Base-by-base conservation (phyloP, 179 eudicot genomes). In the Pouteria campechiana region DNA sequence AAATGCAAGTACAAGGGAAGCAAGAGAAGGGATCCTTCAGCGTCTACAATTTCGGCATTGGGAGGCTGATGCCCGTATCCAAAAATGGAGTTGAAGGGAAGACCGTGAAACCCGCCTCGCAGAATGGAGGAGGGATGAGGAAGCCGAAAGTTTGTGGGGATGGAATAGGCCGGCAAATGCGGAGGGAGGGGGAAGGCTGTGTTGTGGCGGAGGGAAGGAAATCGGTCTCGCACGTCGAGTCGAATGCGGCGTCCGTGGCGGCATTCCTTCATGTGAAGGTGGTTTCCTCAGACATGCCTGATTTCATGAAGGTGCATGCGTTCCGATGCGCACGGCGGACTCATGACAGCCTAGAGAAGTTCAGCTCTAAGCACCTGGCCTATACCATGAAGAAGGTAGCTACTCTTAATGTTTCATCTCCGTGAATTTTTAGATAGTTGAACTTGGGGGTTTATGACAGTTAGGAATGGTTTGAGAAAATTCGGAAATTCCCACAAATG, bases 231-330 rank as follows among this genome's bases (percentile, higher is more conserved):
- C 55, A 39, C 2, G 41, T 37, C 10, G 70, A 52, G 10, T 34
- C 22, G 34, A 54, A 62, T 17, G 63, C 62, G 18, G 64, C 18
- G 23, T 29, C 65, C 9, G 70, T 60, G 41, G 72, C 75, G 2
- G 73, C 53, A 17, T 37, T 72, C 45, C 40, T 72, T 22, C 81
- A 75, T 13, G 94, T 75, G 19, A 83, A 78, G 58, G 84, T 83
- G 17, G 55, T 88, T 24, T 87, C 75, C 5, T 75, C 83, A 4
- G 97, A 88, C 54, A 83, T 88, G 97, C 92, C 94, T 0, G 84
- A 66, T 7, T 78, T 83, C 50, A 80, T 88, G 97, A 94, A 88
- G 54, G 55, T 83, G 15, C 94, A 88, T 44, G 97, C 97, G 3
- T 77, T 81, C 32, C 61, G 78, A 41, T 80, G 82, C 60, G 94